Evolutionary conservation across 331 rosid species (phyloP), one percentile per base, ranked within the genome.

Genomic region (Saraca asoca): DNA sequence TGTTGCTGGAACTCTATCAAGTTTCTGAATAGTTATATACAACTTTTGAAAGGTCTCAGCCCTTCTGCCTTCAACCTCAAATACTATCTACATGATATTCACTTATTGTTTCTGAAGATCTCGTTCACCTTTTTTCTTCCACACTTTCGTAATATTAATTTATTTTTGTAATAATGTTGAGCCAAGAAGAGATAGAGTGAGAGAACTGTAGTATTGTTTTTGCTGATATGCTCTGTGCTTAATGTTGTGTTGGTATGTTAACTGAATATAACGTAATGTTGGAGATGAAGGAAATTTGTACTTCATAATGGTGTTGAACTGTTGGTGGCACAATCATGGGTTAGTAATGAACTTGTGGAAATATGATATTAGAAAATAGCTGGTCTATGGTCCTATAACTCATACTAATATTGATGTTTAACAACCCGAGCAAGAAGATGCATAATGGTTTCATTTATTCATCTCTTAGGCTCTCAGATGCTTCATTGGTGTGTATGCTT

Each of bases 391-490:
- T 19, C 42, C 9, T 31, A 17, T 15, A 13, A n/a, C 7, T 55
- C 61, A 54, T 52, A 9, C 6, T 53, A 44, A 11, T 74, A 12
- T 41, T 74, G 35, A 14, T 7, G 5, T 49, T 29, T 37, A 33
- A 59, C 31, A 7, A 31, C 51, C 51, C 33, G 42, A 51, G 42
- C n/a, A n/a, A n/a, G n/a, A n/a, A 17, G 62, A 58, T 42, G 12
- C 14, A 15, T 16, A 29, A 41, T 51, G 46, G 55, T 59, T n/a
- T 31, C 24, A 3, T 13, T 42, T 63, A 33, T 43, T 44, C 34
- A 51, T 52, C 17, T 51, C 43, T 34, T 34, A 13, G 64, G 18
- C 54, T 58, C 66, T 50, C 33, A 5, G 35, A 50, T 51, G 37
- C 48, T 48, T 48, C 12, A 31, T 15, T 49, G 18, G 15, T 34